Evolutionary conservation across 208 protist genomes (phyloP), one percentile per base, ranked within the genome.

Genomic region (Trypanosoma boissoni): DNA sequence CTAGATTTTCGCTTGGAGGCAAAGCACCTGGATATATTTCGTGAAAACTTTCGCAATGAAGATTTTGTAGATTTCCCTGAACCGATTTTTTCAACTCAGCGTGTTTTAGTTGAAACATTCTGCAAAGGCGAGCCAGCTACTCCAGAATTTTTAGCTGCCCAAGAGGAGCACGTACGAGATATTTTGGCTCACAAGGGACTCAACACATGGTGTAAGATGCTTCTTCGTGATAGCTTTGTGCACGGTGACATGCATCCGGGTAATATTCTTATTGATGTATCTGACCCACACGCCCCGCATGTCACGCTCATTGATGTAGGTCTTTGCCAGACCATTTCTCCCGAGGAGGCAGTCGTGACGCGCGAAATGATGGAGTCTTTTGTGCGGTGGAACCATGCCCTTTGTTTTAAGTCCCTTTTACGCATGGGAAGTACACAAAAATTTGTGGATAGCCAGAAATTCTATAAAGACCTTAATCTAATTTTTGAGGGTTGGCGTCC

Each of bases 241-340:
- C 91, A 96, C 68, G 91, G 88, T 9, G 91, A 96, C 49, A 92
- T 96, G 88, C 91, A 96, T 66, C 91, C 91, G 3, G 91, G 91
- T 43, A 96, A 96, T 72, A 94, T 96, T 42, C 61, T 96, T 21
- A 93, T 96, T 49, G 85, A 95, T 60, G 73, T 63, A 49, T 72
- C 74, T 3, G 79, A 95, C 58, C 68, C 74, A 27, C 84, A 92
- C 60, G 66, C 83, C 18, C 90, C 90, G 37, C 74, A 51, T 50
- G 76, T 94, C 9, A 88, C 80, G 14, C 75, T 96, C 46, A 93
- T 96, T 46, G 90, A 96, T 52, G 87, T 91, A 0, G 90, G 90
- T 18, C 74, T 96, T 7, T 94, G 87, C 61, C 90, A 96, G 78
- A 78, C 86, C 55, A 84, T 96, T 27, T 78, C 68, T 7, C 46